Evolutionary conservation across 2,329 filamentous ascomycete species (phyloP), one percentile per base, ranked within the genome.

Genomic region (Penicillium olsonii): DNA sequence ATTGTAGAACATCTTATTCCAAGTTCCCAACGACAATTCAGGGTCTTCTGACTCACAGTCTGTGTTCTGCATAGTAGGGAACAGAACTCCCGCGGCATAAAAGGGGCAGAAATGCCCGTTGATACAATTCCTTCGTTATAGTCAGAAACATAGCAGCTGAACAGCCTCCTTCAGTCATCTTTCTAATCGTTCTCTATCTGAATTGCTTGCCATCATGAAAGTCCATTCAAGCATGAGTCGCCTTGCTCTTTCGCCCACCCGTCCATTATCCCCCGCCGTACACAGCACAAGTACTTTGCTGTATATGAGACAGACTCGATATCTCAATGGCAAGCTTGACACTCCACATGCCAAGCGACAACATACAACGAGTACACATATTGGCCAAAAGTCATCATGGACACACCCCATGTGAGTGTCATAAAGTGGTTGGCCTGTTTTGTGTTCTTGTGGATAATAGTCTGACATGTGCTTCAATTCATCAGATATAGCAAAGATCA

Each of bases 401-500:
- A 80, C 82, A 19, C 85, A 87, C 63, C 84, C 83, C 47, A 79
- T 70, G 63, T 70, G 64, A 37, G 65, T 54, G 29, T 10, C 43
- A 38, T 17, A n/a, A 11, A 20, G 17, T 15, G 24, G 3, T 11
- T 34, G n/a, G 8, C 29, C 2, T n/a, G 12, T 31, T 31, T n/a
- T n/a, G 4, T 31, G 9, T 31, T 7, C 29, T n/a, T n/a, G 29
- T 31, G 12, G 12, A 31, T 31, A 14, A n/a, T 12, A 11, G 5
- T 26, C 44, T 50, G 3, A 53, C 39, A 35, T 37, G 8, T 14
- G n/a, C 6, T 14, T n/a, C 17, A 2, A 24, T n/a, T 2, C 15
- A 7, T 10, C n/a, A 67, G 65, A 48, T 94, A 87, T 68, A 88
- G 87, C 15, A 79, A 87, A 63, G 79, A 88, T 56, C 86, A 95